Evolutionary conservation across 306 rosid species (phyloP), one percentile per base, ranked within the genome.

Genomic region (Vachellia pachyceras): DNA sequence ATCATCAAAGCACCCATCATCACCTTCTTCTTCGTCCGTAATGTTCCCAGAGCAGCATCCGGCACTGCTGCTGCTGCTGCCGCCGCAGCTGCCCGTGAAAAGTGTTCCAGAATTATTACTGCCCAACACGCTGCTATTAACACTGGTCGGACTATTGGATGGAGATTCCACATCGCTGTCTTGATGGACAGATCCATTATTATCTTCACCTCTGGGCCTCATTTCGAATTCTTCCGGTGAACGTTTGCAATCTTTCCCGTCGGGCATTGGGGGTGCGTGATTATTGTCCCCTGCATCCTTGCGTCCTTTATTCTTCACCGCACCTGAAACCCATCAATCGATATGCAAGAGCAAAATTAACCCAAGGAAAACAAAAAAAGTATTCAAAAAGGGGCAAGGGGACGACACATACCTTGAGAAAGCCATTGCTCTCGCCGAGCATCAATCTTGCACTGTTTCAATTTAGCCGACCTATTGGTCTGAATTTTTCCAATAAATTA

Each of bases 341-440:
- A 50, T 68, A 83, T 13, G 4, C 61, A 0, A 61, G 3, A 54
- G 35, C 46, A 41, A 5, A 77, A 50, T 72, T 73, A 78, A 41
- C 23, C n/a, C 58, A 5, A 50, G 58, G 18, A 50, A 6, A 50
- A 76, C 70, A n/a, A 57, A 35, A 8, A 68, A 13, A 14, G 78
- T 9, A 79, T 69, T 0, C 7, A 82, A 50, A 39, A 86, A 58
- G 39, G 40, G 5, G 40, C 6, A 37, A 3, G 9, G 7, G 17
- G 5, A 33, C 10, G n/a, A 10, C 8, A 69, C 74, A 15, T 84
- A 95, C 99, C 94, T 87, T 91, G 97, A 40, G 97, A 88, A 41
- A 95, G 87, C 99, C 98, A 95, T 83, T 95, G 99, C 79, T 95
- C 99, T 15, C 99, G 96, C 69, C 99, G 98, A 65, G 91, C 98